phyloP scores from a whole-genome alignment of 441 rosid species.

The Euphorbia schlechtendalii region DNA sequence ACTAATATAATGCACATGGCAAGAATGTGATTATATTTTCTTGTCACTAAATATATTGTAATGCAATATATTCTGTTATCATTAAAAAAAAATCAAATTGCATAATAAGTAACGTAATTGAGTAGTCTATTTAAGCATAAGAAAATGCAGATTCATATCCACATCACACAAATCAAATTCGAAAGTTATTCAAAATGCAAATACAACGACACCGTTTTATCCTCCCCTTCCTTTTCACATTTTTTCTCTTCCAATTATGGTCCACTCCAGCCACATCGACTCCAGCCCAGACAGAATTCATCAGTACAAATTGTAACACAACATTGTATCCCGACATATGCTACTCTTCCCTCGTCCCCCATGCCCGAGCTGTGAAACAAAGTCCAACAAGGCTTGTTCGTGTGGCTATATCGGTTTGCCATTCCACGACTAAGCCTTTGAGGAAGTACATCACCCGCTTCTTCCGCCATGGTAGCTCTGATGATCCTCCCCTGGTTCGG shows the following conservation, averaged over 20 bases:
- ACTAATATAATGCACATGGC: too few relatives aligned
- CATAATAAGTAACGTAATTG: too few relatives aligned
- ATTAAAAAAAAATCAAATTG: too few relatives aligned
- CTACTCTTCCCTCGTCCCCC: constrained; percentile 49
- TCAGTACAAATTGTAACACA: constrained; percentile 57
- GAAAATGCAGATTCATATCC: constrained; percentile 3
- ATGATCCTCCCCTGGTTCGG: constrained; percentile 40
- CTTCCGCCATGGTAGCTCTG: constrained; percentile 29
- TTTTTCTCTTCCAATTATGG: constrained; percentile 19
- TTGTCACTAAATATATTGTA: too few relatives aligned
- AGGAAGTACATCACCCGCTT: constrained; percentile 17
- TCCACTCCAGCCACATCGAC: constrained; percentile 21
- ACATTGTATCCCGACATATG: constrained; percentile 77
- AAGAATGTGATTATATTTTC: too few relatives aligned
- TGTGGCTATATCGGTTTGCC: constrained; percentile 51
- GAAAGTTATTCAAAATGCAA: not conserved
- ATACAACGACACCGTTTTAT: constrained; percentile 11
- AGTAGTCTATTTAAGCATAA: constrained; percentile 17
- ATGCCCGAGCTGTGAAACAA: constrained; percentile 32
- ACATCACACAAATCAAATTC: too few relatives aligned
- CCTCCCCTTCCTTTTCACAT: constrained; percentile 24
- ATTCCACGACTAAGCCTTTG: constrained; percentile 38
- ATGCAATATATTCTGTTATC: too few relatives aligned
- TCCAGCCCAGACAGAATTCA: constrained; percentile 35
- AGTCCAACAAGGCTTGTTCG: constrained; percentile 52